phyloP scores from a whole-genome alignment of 805 yeast species.

The Pichia exigua region DNA sequence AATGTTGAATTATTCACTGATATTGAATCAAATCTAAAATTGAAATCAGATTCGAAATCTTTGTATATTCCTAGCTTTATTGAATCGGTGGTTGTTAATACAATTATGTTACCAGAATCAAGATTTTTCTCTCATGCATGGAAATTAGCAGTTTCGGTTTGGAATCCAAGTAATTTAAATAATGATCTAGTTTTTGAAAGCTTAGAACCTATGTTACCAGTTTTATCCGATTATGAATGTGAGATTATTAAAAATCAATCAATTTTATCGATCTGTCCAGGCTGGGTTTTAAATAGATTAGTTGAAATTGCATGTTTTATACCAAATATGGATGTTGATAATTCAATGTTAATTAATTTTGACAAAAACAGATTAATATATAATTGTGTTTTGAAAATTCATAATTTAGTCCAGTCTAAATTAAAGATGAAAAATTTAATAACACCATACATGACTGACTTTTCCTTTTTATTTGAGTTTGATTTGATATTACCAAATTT shows the following conservation, averaged over 20 bases:
- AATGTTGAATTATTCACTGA: conserved; percentile 37
- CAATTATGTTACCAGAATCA: conserved; percentile 74
- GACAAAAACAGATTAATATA: conserved; percentile 71
- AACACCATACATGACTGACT: conserved; percentile 31
- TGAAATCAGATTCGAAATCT: conserved; percentile 28
- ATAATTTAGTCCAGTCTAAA: conserved; percentile 30
- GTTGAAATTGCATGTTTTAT: conserved; percentile 68
- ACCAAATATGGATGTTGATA: conserved; percentile 67
- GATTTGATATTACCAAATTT: conserved; percentile 38
- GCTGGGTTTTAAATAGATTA: conserved; percentile 81
- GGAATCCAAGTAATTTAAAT: conserved; percentile 1
- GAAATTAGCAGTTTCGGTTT: conserved; percentile 45
- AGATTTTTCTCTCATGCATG: conserved; percentile 62
- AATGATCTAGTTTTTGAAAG: conserved; percentile 13
- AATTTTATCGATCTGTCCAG: conserved; percentile 74
- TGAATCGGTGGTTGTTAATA: conserved; percentile 69
- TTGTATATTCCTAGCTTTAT: conserved; percentile 69
- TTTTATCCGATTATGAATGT: conserved; percentile 3
- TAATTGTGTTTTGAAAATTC: conserved; percentile 49
- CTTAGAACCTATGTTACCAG: conserved; percentile 17
- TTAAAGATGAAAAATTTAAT: conserved; percentile 22
- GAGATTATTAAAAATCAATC: conserved; percentile 11
- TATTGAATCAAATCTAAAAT: neutral
- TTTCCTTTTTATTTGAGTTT: conserved; percentile 46
- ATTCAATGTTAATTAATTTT: conserved; percentile 65